A percentile compares a stretch with the other conserved stretches of the same genome.
These are phyloP conservation scores for Yamadazyma friedrichii DNA, from an alignment of 1,139 yeast species.

Conservation along the genomic window DNA sequence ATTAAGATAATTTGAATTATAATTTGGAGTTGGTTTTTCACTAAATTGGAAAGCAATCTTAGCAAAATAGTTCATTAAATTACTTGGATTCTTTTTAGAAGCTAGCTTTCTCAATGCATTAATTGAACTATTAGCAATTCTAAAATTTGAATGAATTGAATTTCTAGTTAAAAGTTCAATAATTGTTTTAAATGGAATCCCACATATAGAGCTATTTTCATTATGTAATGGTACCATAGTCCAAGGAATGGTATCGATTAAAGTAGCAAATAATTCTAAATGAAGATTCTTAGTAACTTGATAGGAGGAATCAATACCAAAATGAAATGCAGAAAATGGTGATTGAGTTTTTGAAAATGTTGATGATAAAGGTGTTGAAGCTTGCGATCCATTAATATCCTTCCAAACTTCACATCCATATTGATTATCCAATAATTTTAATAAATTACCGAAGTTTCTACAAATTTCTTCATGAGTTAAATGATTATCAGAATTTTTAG, in stretches of 20 bases:
- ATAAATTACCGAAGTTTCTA: constrained; percentile 54
- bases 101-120: constrained; percentile 66
- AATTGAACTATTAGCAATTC: constrained; percentile 63
- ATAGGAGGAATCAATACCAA: constrained; percentile 45
- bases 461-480: constrained; percentile 76
- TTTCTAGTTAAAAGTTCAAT: constrained; percentile 77
- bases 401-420: constrained; percentile 49
- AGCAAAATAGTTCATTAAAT: constrained; percentile 71
- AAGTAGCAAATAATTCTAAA: constrained; percentile 64
- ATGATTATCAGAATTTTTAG: constrained; percentile 44
- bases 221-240: constrained; percentile 44
- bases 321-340: constrained; percentile 49
- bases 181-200: constrained; percentile 55
- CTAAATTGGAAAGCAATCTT: constrained; percentile 78
- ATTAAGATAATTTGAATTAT: constrained; percentile 55
- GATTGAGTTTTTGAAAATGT: constrained; percentile 23
- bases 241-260: constrained; percentile 71
- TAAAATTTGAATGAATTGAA: constrained; percentile 63
- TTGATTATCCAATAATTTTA: constrained; percentile 58
- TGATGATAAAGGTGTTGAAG: constrained; percentile 15
- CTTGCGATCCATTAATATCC: constrained; percentile 15
- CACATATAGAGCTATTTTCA: constrained; percentile 30
- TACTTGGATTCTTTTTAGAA: constrained; percentile 66
- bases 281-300: constrained; percentile 37
- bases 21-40: constrained; percentile 53